Evolutionary conservation across 257 asterid genomes (phyloP).

Genomic region (Datura wrightii): DNA sequence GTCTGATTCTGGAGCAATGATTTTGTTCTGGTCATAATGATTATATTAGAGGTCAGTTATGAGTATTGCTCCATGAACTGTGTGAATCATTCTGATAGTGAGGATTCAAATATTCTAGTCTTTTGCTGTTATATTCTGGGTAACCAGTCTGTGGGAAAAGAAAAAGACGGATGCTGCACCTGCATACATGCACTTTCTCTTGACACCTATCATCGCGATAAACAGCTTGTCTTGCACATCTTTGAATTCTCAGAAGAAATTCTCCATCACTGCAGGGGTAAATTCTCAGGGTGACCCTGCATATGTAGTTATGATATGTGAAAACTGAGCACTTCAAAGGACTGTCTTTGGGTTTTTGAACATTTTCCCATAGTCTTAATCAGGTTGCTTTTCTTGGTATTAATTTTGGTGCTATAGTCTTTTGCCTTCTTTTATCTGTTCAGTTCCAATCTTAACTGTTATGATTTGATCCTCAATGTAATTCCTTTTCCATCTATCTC

Average conservation of each 20-base stretch:
- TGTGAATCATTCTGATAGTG: slow-evolving; percentile 1
- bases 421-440: background rate
- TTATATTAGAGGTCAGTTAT: background rate
- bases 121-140: background rate
- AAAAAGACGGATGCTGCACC: background rate
- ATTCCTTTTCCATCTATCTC: slow-evolving; percentile 17
- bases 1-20: background rate
- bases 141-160: background rate
- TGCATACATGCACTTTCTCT: background rate
- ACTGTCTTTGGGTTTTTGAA: background rate
- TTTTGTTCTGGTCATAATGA: slow-evolving; percentile 9
- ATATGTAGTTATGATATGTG: background rate
- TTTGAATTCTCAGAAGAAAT: background rate
- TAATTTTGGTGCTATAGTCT: background rate
- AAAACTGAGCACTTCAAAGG: slow-evolving; percentile 2
- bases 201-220: background rate
- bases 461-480: slow-evolving; percentile 18
- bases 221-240: background rate
- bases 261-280: background rate
- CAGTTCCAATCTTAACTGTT: background rate
- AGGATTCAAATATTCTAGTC: background rate
- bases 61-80: background rate
- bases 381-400: background rate
- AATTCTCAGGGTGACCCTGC: background rate
- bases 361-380: slow-evolving; percentile 9